Conservation (phyloP, 768 basidiomycete species). For the Collybia nuda region DNA sequence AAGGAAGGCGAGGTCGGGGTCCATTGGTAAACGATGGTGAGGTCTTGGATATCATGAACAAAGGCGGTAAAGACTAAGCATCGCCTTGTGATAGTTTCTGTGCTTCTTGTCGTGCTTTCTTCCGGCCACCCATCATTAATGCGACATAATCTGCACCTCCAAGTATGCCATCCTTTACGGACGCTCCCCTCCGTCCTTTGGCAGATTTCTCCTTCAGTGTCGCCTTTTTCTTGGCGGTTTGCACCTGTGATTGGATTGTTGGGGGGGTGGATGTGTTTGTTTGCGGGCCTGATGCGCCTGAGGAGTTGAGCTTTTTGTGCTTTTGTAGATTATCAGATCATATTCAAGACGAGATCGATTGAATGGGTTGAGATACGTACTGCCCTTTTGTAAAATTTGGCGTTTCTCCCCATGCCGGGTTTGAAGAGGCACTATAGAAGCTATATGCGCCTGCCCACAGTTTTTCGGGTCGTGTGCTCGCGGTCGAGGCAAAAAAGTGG, state of each 20-base stretch:
- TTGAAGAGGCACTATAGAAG: background rate
- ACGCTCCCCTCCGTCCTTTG: slow-evolving; percentile 19
- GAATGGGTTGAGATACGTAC: slow-evolving; percentile 28
- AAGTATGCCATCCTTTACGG: slow-evolving; percentile 43
- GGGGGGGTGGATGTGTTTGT: slow-evolving; percentile 13
- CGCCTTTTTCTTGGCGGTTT: slow-evolving; percentile 49
- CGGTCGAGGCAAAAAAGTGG: background rate
- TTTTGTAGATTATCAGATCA: slow-evolving; percentile 12
- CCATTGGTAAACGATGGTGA: too few species aligned
- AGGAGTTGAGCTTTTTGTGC: slow-evolving; percentile 39
- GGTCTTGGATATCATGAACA: too few species aligned
- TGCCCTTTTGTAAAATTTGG: slow-evolving; percentile 63
- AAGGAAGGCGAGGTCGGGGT: too few species aligned
- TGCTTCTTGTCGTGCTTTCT: slow-evolving; percentile 66
- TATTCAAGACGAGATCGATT: background rate
- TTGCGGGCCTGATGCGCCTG: slow-evolving; percentile 12
- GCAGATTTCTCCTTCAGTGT: slow-evolving; percentile 43
- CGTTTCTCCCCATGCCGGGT: slow-evolving; percentile 58
- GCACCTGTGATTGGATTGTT: slow-evolving; percentile 30
- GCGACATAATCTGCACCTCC: slow-evolving; percentile 79
- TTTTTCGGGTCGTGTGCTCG: too few species aligned
- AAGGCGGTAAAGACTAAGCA: background rate
- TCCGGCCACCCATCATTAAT: slow-evolving; percentile 68
- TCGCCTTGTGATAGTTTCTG: slow-evolving; percentile 50
- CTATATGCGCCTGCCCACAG: too few species aligned